phyloP scores from a whole-genome alignment of 164 flowering plant species.

The Macadamia tetraphylla region DNA sequence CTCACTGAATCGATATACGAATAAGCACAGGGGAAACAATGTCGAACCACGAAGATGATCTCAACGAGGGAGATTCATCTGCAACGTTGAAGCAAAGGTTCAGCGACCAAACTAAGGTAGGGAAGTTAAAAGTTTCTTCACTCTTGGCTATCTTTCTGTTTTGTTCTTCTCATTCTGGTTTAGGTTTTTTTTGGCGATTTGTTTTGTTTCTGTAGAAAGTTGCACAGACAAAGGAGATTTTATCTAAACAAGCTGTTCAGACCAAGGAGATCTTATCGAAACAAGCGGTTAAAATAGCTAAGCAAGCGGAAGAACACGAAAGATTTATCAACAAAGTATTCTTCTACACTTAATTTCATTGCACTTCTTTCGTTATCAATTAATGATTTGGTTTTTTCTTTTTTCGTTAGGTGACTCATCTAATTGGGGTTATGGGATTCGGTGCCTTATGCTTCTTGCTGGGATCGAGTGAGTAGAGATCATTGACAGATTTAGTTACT shows the following conservation, averaged over 20 bases:
- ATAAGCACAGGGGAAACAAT: slow-evolving; percentile 13
- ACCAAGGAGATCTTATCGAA: slow-evolving; percentile 77
- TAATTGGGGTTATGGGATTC: slow-evolving; percentile 82
- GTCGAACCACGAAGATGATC: slow-evolving; percentile 38
- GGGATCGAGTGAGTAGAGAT: slow-evolving; percentile 73
- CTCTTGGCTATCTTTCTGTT: background rate
- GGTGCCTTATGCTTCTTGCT: slow-evolving; percentile 87
- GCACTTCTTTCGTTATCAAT: background rate
- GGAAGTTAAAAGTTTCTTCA: background rate
- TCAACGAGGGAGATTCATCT: slow-evolving; percentile 42
- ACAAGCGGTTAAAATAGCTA: slow-evolving; percentile 87
- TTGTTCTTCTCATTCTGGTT: background rate
- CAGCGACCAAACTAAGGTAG: slow-evolving; percentile 64
- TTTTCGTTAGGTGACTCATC: slow-evolving; percentile 66
- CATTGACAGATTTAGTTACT: background rate
- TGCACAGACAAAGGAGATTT: slow-evolving; percentile 50
- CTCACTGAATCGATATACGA: no score
- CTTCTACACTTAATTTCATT: background rate
- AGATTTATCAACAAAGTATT: slow-evolving; percentile 76
- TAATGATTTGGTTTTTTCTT: background rate
- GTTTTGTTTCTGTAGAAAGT: slow-evolving; percentile 53
- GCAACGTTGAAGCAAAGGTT: slow-evolving; percentile 37
- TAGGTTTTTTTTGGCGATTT: slow-evolving; percentile 12
- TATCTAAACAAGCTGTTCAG: slow-evolving; percentile 67
- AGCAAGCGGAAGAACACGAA: slow-evolving; percentile 95